These are phyloP conservation scores for Aspergillus arachidicola DNA, from an alignment of 2,329 filamentous ascomycete genomes.

Conservation along the genomic window DNA sequence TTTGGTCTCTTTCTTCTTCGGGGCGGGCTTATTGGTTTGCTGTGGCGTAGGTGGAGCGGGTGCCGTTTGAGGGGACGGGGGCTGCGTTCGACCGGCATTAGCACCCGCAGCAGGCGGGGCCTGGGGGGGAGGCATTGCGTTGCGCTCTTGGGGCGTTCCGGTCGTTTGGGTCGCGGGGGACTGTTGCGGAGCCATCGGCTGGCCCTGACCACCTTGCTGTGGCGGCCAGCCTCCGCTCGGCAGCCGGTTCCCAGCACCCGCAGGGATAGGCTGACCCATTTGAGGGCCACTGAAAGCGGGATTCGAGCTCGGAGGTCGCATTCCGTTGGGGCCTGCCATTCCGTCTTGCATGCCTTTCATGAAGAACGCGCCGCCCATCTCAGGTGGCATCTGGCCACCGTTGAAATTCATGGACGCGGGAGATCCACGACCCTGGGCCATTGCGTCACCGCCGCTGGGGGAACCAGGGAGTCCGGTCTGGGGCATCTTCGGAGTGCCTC, in stretches of 20 bases:
- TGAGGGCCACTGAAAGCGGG: slow-evolving; percentile 48
- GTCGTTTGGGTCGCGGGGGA: slow-evolving; percentile 45
- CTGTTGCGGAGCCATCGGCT: slow-evolving; percentile 52
- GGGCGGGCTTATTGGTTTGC: slow-evolving; percentile 59
- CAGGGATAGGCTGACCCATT: slow-evolving; percentile 48
- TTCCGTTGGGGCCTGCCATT: slow-evolving; percentile 51
- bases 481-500: slow-evolving; percentile 63
- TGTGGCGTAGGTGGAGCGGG: slow-evolving; percentile 64
- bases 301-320: slow-evolving; percentile 62
- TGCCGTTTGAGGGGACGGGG: slow-evolving; percentile 48
- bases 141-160: slow-evolving; percentile 61
- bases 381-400: slow-evolving; percentile 52
- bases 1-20: slow-evolving; percentile 62
- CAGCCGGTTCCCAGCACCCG: slow-evolving; percentile 42
- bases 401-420: slow-evolving; percentile 62
- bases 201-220: slow-evolving; percentile 41
- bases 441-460: slow-evolving; percentile 58
- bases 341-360: slow-evolving; percentile 48
- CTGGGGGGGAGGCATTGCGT: slow-evolving; percentile 54
- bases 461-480: slow-evolving; percentile 60
- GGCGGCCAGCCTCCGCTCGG: slow-evolving; percentile 45
- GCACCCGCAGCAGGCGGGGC: slow-evolving; percentile 44
- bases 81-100: slow-evolving; percentile 44
- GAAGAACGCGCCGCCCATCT: slow-evolving; percentile 48
- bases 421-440: slow-evolving; percentile 61